These are phyloP conservation scores for Jimgerdemannia flammicorona DNA, from an alignment of 192 early-diverging fungal genomes.

Conservation along the genomic window DNA sequence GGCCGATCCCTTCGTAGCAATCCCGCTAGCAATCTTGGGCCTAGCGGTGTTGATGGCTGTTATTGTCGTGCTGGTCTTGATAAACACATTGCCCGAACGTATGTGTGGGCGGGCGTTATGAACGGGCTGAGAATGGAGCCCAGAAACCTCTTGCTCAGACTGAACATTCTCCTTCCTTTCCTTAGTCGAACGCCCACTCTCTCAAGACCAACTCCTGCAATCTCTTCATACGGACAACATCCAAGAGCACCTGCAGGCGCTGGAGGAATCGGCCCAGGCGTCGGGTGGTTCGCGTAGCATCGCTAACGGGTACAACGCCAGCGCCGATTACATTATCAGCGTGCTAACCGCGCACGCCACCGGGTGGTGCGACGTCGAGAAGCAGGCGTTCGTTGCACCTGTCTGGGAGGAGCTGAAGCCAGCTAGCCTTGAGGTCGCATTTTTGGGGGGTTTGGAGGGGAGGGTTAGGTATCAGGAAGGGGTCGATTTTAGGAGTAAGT, in stretches of 20 bases:
- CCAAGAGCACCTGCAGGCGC: conserved; percentile 25
- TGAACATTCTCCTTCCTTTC: neutral
- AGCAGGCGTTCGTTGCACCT: conserved; percentile 42
- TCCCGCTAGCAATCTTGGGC: neutral
- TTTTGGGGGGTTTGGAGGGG: conserved; percentile 1
- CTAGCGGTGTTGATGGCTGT: neutral
- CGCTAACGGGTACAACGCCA: conserved; percentile 40
- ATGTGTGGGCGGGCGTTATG: too few species aligned
- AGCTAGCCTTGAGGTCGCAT: conserved; percentile 28
- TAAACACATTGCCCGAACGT: neutral
- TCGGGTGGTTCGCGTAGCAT: conserved; percentile 38
- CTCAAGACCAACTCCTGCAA: neutral
- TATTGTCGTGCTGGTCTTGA: neutral
- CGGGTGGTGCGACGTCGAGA: conserved; percentile 38
- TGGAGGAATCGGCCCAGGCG: conserved; percentile 28
- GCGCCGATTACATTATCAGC: conserved; percentile 56
- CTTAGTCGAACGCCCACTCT: neutral
- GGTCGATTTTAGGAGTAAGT: conserved; percentile 45
- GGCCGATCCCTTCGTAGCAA: neutral
- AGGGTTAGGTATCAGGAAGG: conserved; percentile 32
- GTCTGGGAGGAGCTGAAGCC: conserved; percentile 36
- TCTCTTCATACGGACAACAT: conserved; percentile 14
- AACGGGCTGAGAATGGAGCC: too few species aligned
- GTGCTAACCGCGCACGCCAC: conserved; percentile 36
- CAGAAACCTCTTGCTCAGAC: too few species aligned